phyloP scores from a whole-genome alignment of 2,329 filamentous ascomycete genomes.

The Aspergillus sp. region DNA sequence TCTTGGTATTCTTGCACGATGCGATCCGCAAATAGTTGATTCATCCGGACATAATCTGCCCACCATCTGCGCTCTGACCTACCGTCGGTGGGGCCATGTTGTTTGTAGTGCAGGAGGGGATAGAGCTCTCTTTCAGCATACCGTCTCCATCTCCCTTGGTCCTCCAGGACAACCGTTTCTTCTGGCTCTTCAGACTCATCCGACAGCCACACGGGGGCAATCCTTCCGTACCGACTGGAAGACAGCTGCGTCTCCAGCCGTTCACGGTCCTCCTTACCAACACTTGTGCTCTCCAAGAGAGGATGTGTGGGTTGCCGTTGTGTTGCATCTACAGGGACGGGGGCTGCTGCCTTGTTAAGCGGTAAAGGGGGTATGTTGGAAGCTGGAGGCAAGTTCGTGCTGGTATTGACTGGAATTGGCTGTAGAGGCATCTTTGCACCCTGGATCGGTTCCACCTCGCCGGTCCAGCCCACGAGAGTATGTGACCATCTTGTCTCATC shows the following conservation, averaged over 20 bases:
- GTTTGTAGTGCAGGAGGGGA: conserved; percentile 92
- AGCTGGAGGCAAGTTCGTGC: conserved; percentile 21
- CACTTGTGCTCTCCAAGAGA: conserved; percentile 63
- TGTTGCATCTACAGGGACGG: conserved; percentile 66
- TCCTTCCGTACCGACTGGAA: conserved; percentile 69
- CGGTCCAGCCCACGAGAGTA: conserved; percentile 90
- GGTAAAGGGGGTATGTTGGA: conserved; percentile 35
- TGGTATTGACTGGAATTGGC: conserved; percentile 22
- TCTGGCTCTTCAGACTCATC: conserved; percentile 69
- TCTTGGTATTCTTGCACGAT: conserved; percentile 87
- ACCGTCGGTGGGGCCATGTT: conserved; percentile 83
- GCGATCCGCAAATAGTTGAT: conserved; percentile 83
- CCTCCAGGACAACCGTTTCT: conserved; percentile 66
- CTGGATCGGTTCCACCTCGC: conserved; percentile 63
- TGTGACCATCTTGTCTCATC: conserved; percentile 81
- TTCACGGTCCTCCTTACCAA: conserved; percentile 65
- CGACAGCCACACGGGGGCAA: conserved; percentile 82
- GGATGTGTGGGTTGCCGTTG: conserved; percentile 54
- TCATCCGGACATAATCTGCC: conserved; percentile 91
- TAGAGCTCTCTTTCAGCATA: conserved; percentile 92
- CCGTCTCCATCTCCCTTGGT: conserved; percentile 80
- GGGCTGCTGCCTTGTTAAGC: conserved; percentile 71
- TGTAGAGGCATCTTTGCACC: conserved; percentile 24
- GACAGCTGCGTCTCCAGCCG: conserved; percentile 70
- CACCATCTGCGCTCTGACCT: conserved; percentile 76